phyloP scores from a whole-genome alignment of 129 eudicot species.

The Erigeron canadensis region DNA sequence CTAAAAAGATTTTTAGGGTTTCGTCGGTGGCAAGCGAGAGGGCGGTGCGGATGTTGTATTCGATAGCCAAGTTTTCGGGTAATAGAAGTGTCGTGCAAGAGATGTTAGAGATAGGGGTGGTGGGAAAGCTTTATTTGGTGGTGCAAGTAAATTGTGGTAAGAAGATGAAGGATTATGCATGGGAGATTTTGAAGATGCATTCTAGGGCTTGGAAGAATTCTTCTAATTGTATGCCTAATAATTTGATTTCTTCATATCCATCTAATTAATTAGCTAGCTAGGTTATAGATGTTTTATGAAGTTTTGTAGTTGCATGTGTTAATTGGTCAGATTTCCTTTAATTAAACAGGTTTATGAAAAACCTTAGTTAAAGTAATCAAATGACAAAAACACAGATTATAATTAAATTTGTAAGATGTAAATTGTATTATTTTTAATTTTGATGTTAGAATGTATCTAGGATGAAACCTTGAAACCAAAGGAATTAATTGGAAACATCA shows the following conservation, averaged over 20 bases:
- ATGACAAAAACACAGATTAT: not conserved
- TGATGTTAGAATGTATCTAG: too few species aligned
- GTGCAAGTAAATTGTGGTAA: conserved; percentile 57
- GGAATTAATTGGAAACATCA: too few species aligned
- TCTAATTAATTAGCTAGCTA: too few species aligned
- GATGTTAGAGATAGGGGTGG: conserved; percentile 64
- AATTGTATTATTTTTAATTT: too few species aligned
- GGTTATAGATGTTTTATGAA: not conserved
- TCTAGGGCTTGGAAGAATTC: conserved; percentile 62
- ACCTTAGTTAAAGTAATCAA: not conserved
- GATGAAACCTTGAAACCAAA: too few species aligned
- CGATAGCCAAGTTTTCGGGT: conserved; percentile 43
- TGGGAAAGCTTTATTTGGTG: conserved; percentile 49
- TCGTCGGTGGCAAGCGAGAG: conserved; percentile 49
- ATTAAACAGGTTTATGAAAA: not conserved
- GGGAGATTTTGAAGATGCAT: conserved; percentile 56
- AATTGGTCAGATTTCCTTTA: not conserved
- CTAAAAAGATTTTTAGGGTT: conserved; percentile 65
- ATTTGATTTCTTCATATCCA: conserved; percentile 14
- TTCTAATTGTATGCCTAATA: conserved; percentile 40
- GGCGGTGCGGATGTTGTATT: conserved; percentile 51
- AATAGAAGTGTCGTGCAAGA: conserved; percentile 42
- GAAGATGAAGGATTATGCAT: conserved; percentile 57
- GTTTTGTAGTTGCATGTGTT: not conserved
- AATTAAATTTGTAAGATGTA: too few species aligned